Base-by-base conservation (phyloP, 371 early-diverging fungal genomes). In the Mucor irregularis region DNA sequence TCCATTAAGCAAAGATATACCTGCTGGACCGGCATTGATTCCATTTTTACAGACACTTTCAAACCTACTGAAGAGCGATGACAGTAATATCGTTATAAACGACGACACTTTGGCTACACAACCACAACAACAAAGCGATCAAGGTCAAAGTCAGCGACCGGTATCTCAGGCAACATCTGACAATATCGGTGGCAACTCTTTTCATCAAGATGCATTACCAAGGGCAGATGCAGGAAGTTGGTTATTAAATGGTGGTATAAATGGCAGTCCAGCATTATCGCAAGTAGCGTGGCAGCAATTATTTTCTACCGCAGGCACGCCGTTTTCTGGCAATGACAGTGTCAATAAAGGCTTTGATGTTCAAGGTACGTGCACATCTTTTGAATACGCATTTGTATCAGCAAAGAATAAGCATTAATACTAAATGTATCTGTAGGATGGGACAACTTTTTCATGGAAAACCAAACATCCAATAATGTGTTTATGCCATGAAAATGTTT, bases 271-370 rank as follows among this genome's bases (percentile, higher is more conserved):
- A 2, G 43, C 59, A 5, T 33, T 62, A 25, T 48, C 62, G 6
- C 69, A 69, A 45, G 65, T 61, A 3, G 60, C 74, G 7, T 74
- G 74, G 74, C 74, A 71, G 39, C 64, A 74, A 26, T 39, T 74
- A 1, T 74, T 74, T 38, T 65, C 71, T 14, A 62, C 66, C n/a
- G 62, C 69, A 5, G 74, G 71, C 6, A 57, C 66, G 21, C 68
- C 74, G 2, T 71, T 74, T 50, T 44, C 65, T 1, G 58, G 48
- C n/a, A 62, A 64, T 43, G 33, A 62, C 2, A 63, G 34, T 35
- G 24, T 21, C 3, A 42, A 42, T 22, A 51, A 29, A 29, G 48
- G 47, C 0, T 35, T 52, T 10, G 62, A 57, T 25, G 40, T 39
- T 21, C 57, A 62, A 62, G 62, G 62, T 51, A 61, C 37, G 19